These are phyloP conservation scores for Allium sativum DNA, from an alignment of 106 monocot species.

Conservation along the genomic window DNA sequence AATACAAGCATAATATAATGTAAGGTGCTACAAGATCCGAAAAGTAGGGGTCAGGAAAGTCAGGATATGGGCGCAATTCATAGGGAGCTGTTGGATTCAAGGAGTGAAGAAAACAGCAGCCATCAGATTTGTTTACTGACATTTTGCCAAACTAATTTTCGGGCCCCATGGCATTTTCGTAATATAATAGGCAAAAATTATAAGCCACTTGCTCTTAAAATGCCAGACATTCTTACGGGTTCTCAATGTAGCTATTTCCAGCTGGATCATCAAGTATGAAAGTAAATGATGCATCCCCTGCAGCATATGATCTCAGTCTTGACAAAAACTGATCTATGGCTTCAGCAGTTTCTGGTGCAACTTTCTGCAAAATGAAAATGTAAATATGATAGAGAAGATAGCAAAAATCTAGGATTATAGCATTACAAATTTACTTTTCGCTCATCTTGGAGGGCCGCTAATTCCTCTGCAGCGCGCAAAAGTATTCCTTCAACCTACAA, in stretches of 20 bases:
- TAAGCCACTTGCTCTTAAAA: not conserved
- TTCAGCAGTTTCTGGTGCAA: slow-evolving; percentile 72
- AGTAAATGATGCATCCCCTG: slow-evolving; percentile 60
- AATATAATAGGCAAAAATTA: too few relatives aligned
- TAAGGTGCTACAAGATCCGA: too few relatives aligned
- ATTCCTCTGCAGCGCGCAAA: slow-evolving; percentile 65
- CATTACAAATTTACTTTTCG: slow-evolving; percentile 41
- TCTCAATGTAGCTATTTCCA: slow-evolving; percentile 96
- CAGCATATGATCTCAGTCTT: slow-evolving; percentile 62
- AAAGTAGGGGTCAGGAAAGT: too few relatives aligned
- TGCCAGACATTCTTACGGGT: slow-evolving; percentile 52
- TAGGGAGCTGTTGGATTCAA: too few relatives aligned
- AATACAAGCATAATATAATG: too few relatives aligned
- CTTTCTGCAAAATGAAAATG: slow-evolving; percentile 48
- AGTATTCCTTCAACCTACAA: slow-evolving; percentile 85
- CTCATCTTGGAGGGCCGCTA: slow-evolving; percentile 84
- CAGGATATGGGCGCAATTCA: too few relatives aligned
- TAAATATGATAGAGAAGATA: not conserved
- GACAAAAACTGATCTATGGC: slow-evolving; percentile 84
- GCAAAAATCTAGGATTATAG: not conserved
- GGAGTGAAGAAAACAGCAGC: too few relatives aligned
- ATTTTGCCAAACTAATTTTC: too few relatives aligned
- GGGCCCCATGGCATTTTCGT: too few relatives aligned
- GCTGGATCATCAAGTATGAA: slow-evolving; percentile 95
- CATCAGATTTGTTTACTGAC: too few relatives aligned